Percentiles rank a stretch among this genome's conserved stretches.
Conservation (phyloP, 164 flowering plant genomes). For the Tetrastigma voinierianum region DNA sequence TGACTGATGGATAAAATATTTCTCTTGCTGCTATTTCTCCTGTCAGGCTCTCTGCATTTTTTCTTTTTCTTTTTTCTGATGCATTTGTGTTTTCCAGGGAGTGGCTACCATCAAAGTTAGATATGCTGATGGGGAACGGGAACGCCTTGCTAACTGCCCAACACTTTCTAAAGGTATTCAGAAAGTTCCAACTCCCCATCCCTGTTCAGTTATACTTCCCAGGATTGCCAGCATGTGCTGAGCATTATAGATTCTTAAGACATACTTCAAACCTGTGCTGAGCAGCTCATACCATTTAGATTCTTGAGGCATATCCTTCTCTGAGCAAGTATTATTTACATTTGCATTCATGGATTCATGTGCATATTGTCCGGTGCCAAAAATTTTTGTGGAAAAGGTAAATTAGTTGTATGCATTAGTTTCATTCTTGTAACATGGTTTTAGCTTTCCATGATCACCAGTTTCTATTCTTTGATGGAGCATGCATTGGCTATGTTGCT, state of each 20-base stretch:
- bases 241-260: too few species aligned
- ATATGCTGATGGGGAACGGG: slow-evolving; percentile 58
- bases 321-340: too few species aligned
- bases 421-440: background rate
- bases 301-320: too few species aligned
- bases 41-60: background rate
- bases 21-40: background rate
- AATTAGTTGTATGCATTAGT: background rate
- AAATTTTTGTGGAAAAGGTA: too few species aligned
- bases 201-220: background rate
- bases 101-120: slow-evolving; percentile 35
- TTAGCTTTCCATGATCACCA: background rate
- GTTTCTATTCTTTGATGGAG: background rate
- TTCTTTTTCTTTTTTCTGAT: background rate
- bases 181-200: background rate
- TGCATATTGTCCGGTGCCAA: too few species aligned
- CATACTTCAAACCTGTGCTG: too few species aligned
- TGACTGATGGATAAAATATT: background rate
- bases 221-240: background rate
- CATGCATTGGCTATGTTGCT: background rate
- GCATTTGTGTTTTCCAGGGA: slow-evolving; percentile 28
- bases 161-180: background rate
- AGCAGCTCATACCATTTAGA: too few species aligned
- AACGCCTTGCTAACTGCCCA: slow-evolving; percentile 43
- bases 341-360: too few species aligned